phyloP scores from a whole-genome alignment of 2,329 filamentous ascomycete species.

The Aquanectria penicillioides region DNA sequence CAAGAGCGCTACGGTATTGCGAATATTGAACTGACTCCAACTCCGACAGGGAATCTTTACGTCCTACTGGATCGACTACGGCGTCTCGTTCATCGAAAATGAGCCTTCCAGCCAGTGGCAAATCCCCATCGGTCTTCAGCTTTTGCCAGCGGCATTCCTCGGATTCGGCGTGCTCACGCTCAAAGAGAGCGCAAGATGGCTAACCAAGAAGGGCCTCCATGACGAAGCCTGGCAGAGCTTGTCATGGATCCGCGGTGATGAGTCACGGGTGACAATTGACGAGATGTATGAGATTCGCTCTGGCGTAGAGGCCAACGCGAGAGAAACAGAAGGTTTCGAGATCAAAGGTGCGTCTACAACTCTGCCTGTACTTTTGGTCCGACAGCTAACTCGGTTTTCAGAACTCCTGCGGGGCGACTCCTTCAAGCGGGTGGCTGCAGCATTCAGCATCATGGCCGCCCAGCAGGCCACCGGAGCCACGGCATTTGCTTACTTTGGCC shows the following conservation, averaged over 20 bases:
- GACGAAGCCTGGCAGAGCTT: constrained; percentile 58
- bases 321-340: constrained; percentile 20
- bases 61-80: constrained; percentile 27
- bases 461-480: constrained; percentile 23
- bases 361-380: neutral
- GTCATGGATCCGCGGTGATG: constrained; percentile 60
- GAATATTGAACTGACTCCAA: neutral
- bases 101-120: constrained; percentile 59
- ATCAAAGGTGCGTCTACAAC: neutral
- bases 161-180: constrained; percentile 59
- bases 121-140: constrained; percentile 63
- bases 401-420: constrained; percentile 17
- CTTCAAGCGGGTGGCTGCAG: constrained; percentile 20
- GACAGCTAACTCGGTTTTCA: neutral
- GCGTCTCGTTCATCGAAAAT: constrained; percentile 3
- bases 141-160: constrained; percentile 57
- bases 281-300: constrained; percentile 62
- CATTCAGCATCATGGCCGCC: constrained; percentile 20
- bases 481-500: constrained; percentile 24
- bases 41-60: constrained; percentile 24
- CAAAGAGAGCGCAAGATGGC: constrained; percentile 61
- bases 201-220: constrained; percentile 55
- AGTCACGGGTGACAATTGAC: constrained; percentile 45
- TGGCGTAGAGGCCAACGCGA: constrained; percentile 56
- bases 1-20: neutral